A percentile compares a stretch with the other conserved stretches of the same genome.
Conservation (phyloP, 2,329 filamentous ascomycete genomes). For the Phyllosticta capitalensis region DNA sequence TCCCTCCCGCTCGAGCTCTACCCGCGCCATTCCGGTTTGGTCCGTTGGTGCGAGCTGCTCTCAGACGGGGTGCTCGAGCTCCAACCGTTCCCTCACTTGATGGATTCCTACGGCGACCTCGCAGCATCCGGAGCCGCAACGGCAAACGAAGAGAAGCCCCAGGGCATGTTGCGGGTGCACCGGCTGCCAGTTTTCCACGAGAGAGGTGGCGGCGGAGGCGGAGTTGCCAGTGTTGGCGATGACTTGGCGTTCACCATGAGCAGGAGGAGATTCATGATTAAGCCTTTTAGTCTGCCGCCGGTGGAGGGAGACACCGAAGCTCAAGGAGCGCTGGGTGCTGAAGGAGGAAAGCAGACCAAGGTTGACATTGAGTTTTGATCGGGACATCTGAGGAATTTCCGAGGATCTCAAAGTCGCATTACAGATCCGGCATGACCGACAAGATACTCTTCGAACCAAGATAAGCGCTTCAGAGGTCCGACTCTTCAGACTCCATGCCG, state of each 20-base stretch:
- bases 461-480: constrained; percentile 23
- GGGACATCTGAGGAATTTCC: background rate
- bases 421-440: background rate
- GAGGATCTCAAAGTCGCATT: too few species aligned
- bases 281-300: constrained; percentile 81
- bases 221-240: constrained; percentile 56
- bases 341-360: constrained; percentile 40
- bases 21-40: constrained; percentile 63
- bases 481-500: constrained; percentile 21
- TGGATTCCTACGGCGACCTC: constrained; percentile 38
- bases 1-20: constrained; percentile 74
- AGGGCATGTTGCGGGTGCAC: constrained; percentile 78
- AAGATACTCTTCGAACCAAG: background rate
- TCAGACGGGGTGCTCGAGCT: constrained; percentile 82
- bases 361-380: constrained; percentile 61
- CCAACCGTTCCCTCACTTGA: constrained; percentile 54
- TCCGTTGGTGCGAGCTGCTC: constrained; percentile 77
- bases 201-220: constrained; percentile 68
- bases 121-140: constrained; percentile 41
- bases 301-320: constrained; percentile 64
- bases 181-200: constrained; percentile 79
- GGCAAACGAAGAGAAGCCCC: constrained; percentile 62
- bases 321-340: constrained; percentile 34
- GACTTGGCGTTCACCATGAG: constrained; percentile 88
- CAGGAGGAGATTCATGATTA: constrained; percentile 72